These are phyloP conservation scores for Candida fluviatilis DNA, from an alignment of 805 yeast species.

Conservation along the genomic window DNA sequence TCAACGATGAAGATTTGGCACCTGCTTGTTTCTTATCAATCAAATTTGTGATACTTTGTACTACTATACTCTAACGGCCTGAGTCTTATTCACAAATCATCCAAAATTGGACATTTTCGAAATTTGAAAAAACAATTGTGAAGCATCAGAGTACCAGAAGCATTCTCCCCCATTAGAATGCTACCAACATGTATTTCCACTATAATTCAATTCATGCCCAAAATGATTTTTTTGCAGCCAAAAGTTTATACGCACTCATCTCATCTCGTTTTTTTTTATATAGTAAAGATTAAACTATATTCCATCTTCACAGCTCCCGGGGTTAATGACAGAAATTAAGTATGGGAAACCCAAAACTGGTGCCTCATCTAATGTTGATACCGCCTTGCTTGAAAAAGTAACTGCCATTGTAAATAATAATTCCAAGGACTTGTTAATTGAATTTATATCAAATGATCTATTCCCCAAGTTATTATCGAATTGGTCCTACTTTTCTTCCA, in stretches of 20 bases:
- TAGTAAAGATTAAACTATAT: neutral
- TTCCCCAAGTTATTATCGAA: conserved; percentile 31
- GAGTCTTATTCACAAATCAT: too few species aligned
- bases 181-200: too few species aligned
- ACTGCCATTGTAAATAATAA: conserved; percentile 4
- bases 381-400: conserved; percentile 9
- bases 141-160: too few species aligned
- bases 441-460: conserved; percentile 24
- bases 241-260: conserved; percentile 1
- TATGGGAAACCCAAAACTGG: conserved; percentile 6
- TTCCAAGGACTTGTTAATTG: conserved; percentile 11
- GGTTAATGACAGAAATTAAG: conserved; percentile 7
- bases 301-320: neutral
- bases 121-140: neutral
- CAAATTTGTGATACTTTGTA: too few species aligned
- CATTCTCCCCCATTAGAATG: too few species aligned
- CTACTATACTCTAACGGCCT: too few species aligned
- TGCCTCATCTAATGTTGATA: conserved; percentile 12
- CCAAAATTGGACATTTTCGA: neutral
- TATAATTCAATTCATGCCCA: too few species aligned
- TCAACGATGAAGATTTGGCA: too few species aligned
- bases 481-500: conserved; percentile 42
- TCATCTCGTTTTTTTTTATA: conserved; percentile 2
- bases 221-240: conserved; percentile 6
- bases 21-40: too few species aligned